Evolutionary conservation across 257 asterid genomes (phyloP).

Genomic region (Capsicum baccatum): DNA sequence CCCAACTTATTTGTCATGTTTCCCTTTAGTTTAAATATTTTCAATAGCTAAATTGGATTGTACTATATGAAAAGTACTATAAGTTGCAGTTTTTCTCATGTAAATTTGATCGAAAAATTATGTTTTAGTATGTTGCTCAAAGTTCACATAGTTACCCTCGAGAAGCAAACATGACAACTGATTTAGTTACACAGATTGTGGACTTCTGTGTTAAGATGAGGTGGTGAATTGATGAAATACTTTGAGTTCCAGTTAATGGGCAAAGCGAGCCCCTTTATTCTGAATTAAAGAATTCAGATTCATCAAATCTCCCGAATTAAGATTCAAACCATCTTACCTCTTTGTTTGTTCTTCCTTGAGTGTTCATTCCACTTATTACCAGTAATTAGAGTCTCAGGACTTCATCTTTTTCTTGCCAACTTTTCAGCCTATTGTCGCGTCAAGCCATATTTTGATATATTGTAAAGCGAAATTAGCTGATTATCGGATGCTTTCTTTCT

Average conservation of each 20-base stretch:
- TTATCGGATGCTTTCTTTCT: neutral
- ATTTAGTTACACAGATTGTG: neutral
- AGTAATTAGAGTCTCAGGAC: conserved; percentile 15
- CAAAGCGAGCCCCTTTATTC: no score
- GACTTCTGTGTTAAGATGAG: neutral
- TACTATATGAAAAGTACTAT: neutral
- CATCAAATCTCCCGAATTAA: no score
- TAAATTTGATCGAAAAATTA: neutral
- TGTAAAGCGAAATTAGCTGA: neutral
- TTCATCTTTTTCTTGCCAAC: neutral
- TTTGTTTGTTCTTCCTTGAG: neutral
- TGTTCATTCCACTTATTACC: neutral
- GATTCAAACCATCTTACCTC: neutral
- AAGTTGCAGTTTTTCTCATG: neutral
- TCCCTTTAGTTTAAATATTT: neutral
- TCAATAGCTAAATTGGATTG: neutral
- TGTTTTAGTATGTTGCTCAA: neutral
- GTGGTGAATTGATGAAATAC: neutral
- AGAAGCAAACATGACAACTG: neutral
- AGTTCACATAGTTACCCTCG: neutral
- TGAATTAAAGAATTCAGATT: no score
- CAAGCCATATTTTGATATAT: neutral
- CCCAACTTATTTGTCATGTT: no score
- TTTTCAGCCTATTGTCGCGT: neutral
- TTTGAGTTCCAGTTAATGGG: neutral